Percentiles rank a stretch among this genome's conserved stretches.
Evolutionary conservation across 352 stramenopile species (phyloP).

Genomic region (Pythium sukuiense): DNA sequence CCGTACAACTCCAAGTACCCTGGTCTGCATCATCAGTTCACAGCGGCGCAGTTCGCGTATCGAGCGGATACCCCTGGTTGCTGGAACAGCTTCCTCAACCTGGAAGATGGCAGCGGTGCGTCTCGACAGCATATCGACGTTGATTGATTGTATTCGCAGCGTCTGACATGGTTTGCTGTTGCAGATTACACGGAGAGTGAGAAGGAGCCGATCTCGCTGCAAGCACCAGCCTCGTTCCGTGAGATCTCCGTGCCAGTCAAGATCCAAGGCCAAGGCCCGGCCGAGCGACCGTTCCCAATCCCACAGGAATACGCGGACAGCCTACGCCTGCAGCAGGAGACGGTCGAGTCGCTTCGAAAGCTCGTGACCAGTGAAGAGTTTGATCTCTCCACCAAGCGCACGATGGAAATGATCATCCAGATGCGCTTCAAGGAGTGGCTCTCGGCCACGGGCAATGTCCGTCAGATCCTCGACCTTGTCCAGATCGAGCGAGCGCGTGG

Average conservation of each 20-base stretch:
- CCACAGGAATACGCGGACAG: slow-evolving; percentile 65
- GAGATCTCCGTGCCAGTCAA: slow-evolving; percentile 78
- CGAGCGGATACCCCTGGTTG: slow-evolving; percentile 47
- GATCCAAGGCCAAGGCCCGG: slow-evolving; percentile 32
- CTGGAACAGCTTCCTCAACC: slow-evolving; percentile 70
- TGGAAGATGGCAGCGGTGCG: slow-evolving; percentile 67
- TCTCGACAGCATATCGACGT: background rate
- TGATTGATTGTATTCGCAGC: background rate
- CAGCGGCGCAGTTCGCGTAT: slow-evolving; percentile 43
- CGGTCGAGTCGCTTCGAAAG: slow-evolving; percentile 67
- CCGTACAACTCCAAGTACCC: slow-evolving; percentile 96
- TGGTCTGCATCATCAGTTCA: slow-evolving; percentile 79
- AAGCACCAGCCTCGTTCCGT: slow-evolving; percentile 55
- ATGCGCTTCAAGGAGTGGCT: slow-evolving; percentile 89
- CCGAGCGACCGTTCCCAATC: slow-evolving; percentile 77
- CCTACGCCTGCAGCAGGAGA: slow-evolving; percentile 72
- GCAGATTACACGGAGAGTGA: slow-evolving; percentile 35
- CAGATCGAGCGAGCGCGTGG: slow-evolving; percentile 61
- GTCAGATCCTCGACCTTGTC: slow-evolving; percentile 89
- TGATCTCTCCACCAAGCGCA: slow-evolving; percentile 71
- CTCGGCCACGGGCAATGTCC: slow-evolving; percentile 78
- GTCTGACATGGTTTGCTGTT: slow-evolving; percentile 1
- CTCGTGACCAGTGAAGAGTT: slow-evolving; percentile 83
- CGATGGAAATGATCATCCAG: slow-evolving; percentile 84
- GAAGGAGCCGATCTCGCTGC: slow-evolving; percentile 57